Evolutionary conservation across 148 eudicot species (phyloP).

Genomic region (Vaccinium vitisidaea): DNA sequence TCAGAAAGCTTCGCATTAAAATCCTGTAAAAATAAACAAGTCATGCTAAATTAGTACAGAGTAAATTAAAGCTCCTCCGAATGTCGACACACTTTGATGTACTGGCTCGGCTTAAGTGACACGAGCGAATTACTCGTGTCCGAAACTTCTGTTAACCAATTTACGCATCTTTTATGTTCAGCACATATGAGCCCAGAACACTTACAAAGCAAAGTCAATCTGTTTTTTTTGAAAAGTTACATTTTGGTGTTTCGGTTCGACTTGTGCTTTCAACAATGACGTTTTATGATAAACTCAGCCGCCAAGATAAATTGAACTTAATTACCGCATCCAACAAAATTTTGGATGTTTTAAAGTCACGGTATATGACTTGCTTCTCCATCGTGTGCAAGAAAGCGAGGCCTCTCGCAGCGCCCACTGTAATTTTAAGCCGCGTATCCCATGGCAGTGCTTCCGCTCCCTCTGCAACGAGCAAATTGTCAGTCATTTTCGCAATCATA

Average conservation of each 20-base stretch:
- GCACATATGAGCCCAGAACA: no score
- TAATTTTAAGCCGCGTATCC: conserved; percentile 61
- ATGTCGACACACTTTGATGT: background rate
- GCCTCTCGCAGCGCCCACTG: conserved; percentile 77
- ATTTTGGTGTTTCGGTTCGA: background rate
- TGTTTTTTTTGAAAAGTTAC: background rate
- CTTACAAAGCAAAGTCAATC: background rate
- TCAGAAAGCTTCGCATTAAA: conserved; percentile 78
- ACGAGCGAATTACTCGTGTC: no score
- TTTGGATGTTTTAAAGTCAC: conserved; percentile 84
- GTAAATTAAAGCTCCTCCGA: background rate
- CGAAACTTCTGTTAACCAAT: no score
- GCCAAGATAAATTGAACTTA: background rate
- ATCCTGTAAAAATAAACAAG: conserved; percentile 30
- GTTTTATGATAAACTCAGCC: background rate
- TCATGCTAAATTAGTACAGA: background rate
- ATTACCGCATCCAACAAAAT: conserved; percentile 65
- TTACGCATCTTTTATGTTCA: no score
- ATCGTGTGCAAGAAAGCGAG: conserved; percentile 72
- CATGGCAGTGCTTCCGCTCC: conserved; percentile 59
- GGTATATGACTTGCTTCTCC: conserved; percentile 73
- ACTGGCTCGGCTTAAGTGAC: background rate
- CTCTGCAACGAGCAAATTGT: conserved; percentile 29
- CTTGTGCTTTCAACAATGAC: background rate
- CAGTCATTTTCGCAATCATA: background rate